Evolutionary conservation across 768 basidiomycete genomes (phyloP).

Genomic region (Macrolepiota fuliginosa): DNA sequence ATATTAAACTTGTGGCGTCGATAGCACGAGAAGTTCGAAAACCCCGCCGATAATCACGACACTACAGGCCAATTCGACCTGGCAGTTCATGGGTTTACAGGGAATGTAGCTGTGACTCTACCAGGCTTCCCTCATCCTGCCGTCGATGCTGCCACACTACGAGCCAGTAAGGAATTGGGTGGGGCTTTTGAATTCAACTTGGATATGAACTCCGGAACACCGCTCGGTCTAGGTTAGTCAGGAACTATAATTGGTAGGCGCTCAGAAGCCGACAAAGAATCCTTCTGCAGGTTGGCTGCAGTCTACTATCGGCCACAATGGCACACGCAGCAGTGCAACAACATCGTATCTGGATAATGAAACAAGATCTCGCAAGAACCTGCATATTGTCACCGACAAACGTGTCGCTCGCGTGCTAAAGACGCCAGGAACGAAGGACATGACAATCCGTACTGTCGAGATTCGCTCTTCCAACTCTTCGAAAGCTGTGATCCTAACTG

Average conservation of each 20-base stretch:
- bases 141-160: conserved; percentile 20
- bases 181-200: conserved; percentile 12
- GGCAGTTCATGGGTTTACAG: conserved; percentile 18
- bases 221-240: conserved; percentile 10
- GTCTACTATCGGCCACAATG: conserved; percentile 11
- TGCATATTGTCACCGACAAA: conserved; percentile 28
- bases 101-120: conserved; percentile 17
- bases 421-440: neutral
- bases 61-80: conserved; percentile 20
- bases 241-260: neutral
- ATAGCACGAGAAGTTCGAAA: conserved; percentile 19
- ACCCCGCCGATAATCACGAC: conserved; percentile 17
- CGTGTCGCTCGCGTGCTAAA: conserved; percentile 21
- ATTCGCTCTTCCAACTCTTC: neutral
- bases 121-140: conserved; percentile 14
- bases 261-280: neutral
- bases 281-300: conserved; percentile 11
- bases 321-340: conserved; percentile 12
- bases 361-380: conserved; percentile 22
- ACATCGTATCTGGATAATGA: conserved; percentile 17
- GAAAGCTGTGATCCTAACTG: neutral
- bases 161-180: conserved; percentile 15
- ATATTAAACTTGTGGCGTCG: conserved; percentile 4
- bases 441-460: conserved; percentile 11
- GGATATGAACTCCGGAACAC: conserved; percentile 13